These are phyloP conservation scores for Pseudogymnoascus sp. DNA, from an alignment of 2,329 filamentous ascomycete genomes.

Conservation along the genomic window DNA sequence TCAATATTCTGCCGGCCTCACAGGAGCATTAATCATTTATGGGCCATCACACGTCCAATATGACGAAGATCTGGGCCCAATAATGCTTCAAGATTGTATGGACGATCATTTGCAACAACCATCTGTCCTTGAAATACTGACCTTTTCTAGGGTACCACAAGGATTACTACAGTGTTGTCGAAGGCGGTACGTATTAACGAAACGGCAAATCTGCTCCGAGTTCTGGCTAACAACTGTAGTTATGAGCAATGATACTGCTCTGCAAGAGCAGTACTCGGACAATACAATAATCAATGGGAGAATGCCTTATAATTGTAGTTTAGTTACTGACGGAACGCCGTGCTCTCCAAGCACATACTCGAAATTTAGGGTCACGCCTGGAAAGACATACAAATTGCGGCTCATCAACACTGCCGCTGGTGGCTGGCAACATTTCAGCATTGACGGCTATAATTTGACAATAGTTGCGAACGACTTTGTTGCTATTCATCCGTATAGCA, in stretches of 20 bases:
- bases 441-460: slow-evolving; percentile 49
- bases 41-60: slow-evolving; percentile 54
- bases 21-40: slow-evolving; percentile 56
- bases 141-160: slow-evolving; percentile 26
- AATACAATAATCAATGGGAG: slow-evolving; percentile 30
- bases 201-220: slow-evolving; percentile 28
- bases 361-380: slow-evolving; percentile 31
- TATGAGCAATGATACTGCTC: slow-evolving; percentile 22
- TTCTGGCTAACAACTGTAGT: slow-evolving; percentile 32
- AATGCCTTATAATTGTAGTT: slow-evolving; percentile 24
- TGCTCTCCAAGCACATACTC: neutral
- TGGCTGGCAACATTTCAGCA: slow-evolving; percentile 41
- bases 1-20: slow-evolving; percentile 43
- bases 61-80: slow-evolving; percentile 54
- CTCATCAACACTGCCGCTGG: slow-evolving; percentile 44
- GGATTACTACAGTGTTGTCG: slow-evolving; percentile 40
- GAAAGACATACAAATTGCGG: slow-evolving; percentile 42
- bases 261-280: slow-evolving; percentile 9
- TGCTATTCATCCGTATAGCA: slow-evolving; percentile 45
- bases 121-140: neutral
- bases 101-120: neutral
- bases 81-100: slow-evolving; percentile 4
- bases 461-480: slow-evolving; percentile 61
- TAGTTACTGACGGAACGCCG: neutral
- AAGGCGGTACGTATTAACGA: slow-evolving; percentile 37